These are phyloP conservation scores for Alternaria consortialis DNA, from an alignment of 2,329 filamentous ascomycete species.

Conservation along the genomic window DNA sequence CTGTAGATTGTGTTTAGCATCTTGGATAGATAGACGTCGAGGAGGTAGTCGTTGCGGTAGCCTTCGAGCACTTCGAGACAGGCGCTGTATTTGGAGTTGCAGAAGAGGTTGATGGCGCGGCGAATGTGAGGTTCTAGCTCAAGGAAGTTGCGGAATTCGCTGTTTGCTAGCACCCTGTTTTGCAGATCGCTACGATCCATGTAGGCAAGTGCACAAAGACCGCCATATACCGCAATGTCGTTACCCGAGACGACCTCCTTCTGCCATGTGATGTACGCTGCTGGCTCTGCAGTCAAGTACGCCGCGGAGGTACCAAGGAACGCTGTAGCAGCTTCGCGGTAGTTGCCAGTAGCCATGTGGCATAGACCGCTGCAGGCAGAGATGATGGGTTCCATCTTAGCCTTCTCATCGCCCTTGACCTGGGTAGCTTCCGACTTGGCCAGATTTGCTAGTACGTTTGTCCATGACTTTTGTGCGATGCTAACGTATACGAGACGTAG, in stretches of 20 bases:
- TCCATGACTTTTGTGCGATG: conserved; percentile 81
- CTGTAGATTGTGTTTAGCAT: conserved; percentile 77
- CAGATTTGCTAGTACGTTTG: conserved; percentile 70
- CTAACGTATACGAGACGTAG: conserved; percentile 79
- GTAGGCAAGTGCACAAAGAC: conserved; percentile 86
- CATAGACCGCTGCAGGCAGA: conserved; percentile 69
- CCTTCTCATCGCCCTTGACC: conserved; percentile 65
- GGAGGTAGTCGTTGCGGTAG: conserved; percentile 84
- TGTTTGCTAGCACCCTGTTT: conserved; percentile 80
- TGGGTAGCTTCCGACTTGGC: conserved; percentile 63
- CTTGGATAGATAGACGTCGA: conserved; percentile 84
- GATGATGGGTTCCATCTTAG: conserved; percentile 71
- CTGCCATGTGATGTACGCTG: conserved; percentile 65
- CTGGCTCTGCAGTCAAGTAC: conserved; percentile 53
- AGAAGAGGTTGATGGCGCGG: conserved; percentile 88
- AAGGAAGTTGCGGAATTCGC: conserved; percentile 84
- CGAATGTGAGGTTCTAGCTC: conserved; percentile 95
- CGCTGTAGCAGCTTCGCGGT: conserved; percentile 71
- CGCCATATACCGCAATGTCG: conserved; percentile 91
- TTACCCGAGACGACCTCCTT: conserved; percentile 81
- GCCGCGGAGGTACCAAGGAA: conserved; percentile 72
- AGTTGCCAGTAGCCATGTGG: conserved; percentile 65
- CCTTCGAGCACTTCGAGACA: conserved; percentile 84
- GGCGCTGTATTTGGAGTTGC: conserved; percentile 85
- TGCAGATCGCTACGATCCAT: conserved; percentile 84